Evolutionary conservation across 78 protist species (phyloP).

Genomic region (Capsaspora owczarzaki): DNA sequence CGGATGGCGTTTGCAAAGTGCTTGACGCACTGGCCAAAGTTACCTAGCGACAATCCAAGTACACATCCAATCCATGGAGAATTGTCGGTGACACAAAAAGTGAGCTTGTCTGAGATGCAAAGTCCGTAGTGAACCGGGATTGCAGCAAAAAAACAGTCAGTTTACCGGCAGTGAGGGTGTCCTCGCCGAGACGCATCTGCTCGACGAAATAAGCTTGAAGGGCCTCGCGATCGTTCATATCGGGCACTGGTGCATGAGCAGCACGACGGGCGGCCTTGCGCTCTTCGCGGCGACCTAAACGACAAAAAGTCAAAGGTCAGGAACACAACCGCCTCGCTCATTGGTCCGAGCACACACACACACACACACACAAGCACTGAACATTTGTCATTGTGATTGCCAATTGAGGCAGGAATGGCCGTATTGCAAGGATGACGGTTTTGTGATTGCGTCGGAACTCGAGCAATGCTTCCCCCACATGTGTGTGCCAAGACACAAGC

Average conservation of each 20-base stretch:
- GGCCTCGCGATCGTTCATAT: background rate
- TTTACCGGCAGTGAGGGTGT: background rate
- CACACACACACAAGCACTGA: background rate
- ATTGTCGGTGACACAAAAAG: no score
- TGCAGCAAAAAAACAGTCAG: no score
- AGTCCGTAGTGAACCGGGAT: no score
- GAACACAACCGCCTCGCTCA: background rate
- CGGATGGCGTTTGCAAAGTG: conserved; percentile 13
- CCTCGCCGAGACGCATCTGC: background rate
- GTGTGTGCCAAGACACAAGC: no score
- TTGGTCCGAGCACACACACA: background rate
- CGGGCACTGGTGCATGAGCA: background rate
- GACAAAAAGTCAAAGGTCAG: background rate
- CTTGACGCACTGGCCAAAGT: background rate
- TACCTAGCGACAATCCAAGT: background rate
- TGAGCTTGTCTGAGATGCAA: no score
- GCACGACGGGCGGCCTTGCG: background rate
- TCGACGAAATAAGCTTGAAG: background rate
- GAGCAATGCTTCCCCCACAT: no score
- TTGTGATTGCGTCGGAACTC: no score
- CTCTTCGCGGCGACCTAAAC: background rate
- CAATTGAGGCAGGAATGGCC: no score
- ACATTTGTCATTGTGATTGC: no score
- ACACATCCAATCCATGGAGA: no score
- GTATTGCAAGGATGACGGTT: no score